phyloP scores from a whole-genome alignment of 2,329 filamentous ascomycete genomes.

The Paracoccidioides brasiliensis region DNA sequence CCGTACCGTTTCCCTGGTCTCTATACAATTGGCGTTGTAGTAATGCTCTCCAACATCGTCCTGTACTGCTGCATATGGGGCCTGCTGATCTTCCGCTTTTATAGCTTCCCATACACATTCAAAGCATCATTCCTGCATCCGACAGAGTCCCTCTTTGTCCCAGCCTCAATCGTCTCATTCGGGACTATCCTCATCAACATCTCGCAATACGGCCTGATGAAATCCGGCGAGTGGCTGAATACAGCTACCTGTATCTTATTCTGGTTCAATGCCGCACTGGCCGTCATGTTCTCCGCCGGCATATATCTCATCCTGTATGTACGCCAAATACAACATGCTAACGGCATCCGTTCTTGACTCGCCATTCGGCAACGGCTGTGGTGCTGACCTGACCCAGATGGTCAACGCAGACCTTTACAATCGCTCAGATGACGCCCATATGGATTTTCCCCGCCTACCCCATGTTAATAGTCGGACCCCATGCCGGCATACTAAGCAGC shows the following conservation, averaged over 20 bases:
- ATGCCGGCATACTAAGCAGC: slow-evolving; percentile 47
- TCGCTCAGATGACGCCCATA: slow-evolving; percentile 73
- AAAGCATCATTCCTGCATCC: slow-evolving; percentile 60
- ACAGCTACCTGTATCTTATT: slow-evolving; percentile 52
- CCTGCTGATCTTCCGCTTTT: slow-evolving; percentile 56
- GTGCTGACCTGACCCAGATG: slow-evolving; percentile 33
- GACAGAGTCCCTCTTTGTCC: slow-evolving; percentile 65
- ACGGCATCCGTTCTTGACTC: neutral
- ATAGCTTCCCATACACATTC: slow-evolving; percentile 56
- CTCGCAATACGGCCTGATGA: slow-evolving; percentile 58
- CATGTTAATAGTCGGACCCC: slow-evolving; percentile 60
- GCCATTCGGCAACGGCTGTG: neutral
- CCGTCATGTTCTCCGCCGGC: slow-evolving; percentile 52
- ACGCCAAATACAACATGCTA: neutral
- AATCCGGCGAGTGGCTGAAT: slow-evolving; percentile 49
- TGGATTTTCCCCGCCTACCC: slow-evolving; percentile 85
- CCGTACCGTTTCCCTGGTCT: slow-evolving; percentile 45
- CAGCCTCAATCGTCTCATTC: slow-evolving; percentile 53
- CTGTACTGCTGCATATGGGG: slow-evolving; percentile 51
- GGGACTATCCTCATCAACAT: slow-evolving; percentile 68
- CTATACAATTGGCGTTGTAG: slow-evolving; percentile 44
- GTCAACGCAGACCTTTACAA: slow-evolving; percentile 54
- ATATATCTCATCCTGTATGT: slow-evolving; percentile 62
- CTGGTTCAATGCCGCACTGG: slow-evolving; percentile 59
- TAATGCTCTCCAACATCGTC: slow-evolving; percentile 50